A percentile compares a stretch with the other conserved stretches of the same genome.
Conservation (phyloP, 441 rosid genomes). For the Jatropha multifida region DNA sequence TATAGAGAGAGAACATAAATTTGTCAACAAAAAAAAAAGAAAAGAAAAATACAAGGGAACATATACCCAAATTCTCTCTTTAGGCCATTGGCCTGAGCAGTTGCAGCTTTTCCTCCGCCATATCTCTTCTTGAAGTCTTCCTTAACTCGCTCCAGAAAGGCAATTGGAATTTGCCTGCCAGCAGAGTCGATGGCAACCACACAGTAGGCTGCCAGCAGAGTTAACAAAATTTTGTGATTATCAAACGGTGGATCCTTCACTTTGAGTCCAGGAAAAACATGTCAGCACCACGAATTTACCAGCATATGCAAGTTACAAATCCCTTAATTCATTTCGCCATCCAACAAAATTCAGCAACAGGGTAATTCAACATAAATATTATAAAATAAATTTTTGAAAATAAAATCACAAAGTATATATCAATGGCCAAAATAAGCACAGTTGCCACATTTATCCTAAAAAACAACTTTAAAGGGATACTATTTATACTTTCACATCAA, state of each 20-base stretch:
- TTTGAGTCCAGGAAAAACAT: not conserved
- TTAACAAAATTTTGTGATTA: conserved; percentile 1
- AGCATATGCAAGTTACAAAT: not conserved
- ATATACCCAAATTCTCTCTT: conserved; percentile 84
- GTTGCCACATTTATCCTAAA: not conserved
- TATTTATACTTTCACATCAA: too few species aligned
- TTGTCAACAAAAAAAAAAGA: not conserved
- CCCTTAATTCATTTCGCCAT: not conserved
- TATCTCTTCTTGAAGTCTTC: conserved; percentile 83
- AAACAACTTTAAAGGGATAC: too few species aligned
- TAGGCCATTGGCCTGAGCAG: conserved; percentile 71
- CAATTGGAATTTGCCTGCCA: conserved; percentile 91
- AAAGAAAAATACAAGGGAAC: not conserved
- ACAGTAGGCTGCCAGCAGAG: conserved; percentile 61
- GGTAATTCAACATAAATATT: not conserved
- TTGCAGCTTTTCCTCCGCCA: conserved; percentile 82
- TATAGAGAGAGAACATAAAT: not conserved
- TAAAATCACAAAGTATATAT: not conserved
- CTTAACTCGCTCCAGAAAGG: conserved; percentile 82
- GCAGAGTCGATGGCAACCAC: conserved; percentile 93
- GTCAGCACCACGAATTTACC: not conserved
- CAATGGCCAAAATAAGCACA: not conserved
- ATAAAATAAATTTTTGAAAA: not conserved
- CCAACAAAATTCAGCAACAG: not conserved
- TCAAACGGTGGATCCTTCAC: not conserved